Evolutionary conservation across 805 yeast species (phyloP).

Genomic region (Candida fluviatilis): DNA sequence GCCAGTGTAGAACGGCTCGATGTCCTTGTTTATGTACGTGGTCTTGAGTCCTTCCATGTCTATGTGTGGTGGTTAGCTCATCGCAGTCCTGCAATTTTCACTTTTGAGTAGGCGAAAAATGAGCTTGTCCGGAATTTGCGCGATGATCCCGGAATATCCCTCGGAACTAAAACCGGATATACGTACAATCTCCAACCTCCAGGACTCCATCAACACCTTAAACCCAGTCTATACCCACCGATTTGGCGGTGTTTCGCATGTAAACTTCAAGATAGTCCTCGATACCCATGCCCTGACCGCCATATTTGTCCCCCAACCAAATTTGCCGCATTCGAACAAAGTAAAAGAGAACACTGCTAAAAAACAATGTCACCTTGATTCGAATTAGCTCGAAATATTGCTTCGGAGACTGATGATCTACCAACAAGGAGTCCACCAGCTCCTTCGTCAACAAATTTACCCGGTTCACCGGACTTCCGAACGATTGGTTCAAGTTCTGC

Average conservation of each 20-base stretch:
- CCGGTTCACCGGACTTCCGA: constrained; percentile 74
- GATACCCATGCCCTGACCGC: constrained; percentile 30
- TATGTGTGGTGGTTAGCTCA: background rate
- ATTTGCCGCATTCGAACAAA: constrained; percentile 29
- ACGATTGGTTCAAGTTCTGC: constrained; percentile 60
- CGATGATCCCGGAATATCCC: background rate
- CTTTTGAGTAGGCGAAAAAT: background rate
- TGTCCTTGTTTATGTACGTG: constrained; percentile 41
- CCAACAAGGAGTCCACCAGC: constrained; percentile 35
- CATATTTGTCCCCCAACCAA: constrained; percentile 27
- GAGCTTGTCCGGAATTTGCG: background rate
- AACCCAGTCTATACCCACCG: constrained; percentile 37
- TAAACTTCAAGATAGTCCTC: constrained; percentile 46
- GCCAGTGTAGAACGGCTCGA: constrained; percentile 85
- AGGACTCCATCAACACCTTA: constrained; percentile 5
- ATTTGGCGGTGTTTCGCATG: constrained; percentile 38
- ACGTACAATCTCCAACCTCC: too few species aligned
- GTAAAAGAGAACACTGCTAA: constrained; percentile 30
- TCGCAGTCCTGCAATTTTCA: constrained; percentile 2
- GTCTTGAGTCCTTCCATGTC: constrained; percentile 28
- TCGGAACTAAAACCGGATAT: background rate
- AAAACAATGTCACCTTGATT: constrained; percentile 19
- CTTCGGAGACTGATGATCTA: constrained; percentile 2
- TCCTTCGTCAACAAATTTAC: constrained; percentile 57
- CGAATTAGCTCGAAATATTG: constrained; percentile 15